Conservation (phyloP, 2,329 filamentous ascomycete genomes). For the Fusarium sp. region DNA sequence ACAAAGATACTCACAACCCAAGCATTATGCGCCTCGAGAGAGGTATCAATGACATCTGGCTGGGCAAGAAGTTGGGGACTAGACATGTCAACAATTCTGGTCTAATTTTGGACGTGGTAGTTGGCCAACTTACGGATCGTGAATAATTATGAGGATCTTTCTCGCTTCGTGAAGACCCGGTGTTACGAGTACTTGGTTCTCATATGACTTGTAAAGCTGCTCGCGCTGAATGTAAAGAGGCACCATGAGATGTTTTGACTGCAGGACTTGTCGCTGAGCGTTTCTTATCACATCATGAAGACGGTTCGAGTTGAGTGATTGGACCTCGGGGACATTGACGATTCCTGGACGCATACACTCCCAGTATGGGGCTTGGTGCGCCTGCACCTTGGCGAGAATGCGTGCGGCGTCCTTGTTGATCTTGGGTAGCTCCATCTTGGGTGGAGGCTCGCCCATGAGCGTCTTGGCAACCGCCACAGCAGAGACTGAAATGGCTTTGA, state of each 20-base stretch:
- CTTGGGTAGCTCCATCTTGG: conserved; percentile 65
- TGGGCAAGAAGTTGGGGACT: conserved; percentile 76
- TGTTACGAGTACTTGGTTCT: conserved; percentile 88
- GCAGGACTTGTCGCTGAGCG: conserved; percentile 78
- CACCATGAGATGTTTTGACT: conserved; percentile 79
- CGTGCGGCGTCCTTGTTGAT: conserved; percentile 68
- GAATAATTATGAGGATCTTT: conserved; percentile 85
- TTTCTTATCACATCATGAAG: conserved; percentile 83
- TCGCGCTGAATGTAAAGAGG: conserved; percentile 83
- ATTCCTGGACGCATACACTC: conserved; percentile 82
- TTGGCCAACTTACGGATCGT: conserved; percentile 77
- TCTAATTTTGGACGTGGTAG: background rate
- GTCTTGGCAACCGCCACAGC: conserved; percentile 91
- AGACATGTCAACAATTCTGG: conserved; percentile 24
- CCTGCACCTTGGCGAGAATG: conserved; percentile 68
- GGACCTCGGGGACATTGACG: conserved; percentile 64
- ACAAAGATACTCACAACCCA: conserved; percentile 75
- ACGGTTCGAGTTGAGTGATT: conserved; percentile 66
- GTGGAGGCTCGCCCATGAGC: conserved; percentile 93
- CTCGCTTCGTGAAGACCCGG: conserved; percentile 72
- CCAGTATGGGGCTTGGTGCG: conserved; percentile 79
- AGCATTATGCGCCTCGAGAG: conserved; percentile 83
- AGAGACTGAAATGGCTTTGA: conserved; percentile 90
- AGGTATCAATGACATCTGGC: conserved; percentile 75
- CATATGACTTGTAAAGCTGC: conserved; percentile 78